Percentiles rank a stretch among this genome's conserved stretches.
Evolutionary conservation across 2,329 filamentous ascomycete genomes (phyloP).

Genomic region (Byssochlamys sp.): DNA sequence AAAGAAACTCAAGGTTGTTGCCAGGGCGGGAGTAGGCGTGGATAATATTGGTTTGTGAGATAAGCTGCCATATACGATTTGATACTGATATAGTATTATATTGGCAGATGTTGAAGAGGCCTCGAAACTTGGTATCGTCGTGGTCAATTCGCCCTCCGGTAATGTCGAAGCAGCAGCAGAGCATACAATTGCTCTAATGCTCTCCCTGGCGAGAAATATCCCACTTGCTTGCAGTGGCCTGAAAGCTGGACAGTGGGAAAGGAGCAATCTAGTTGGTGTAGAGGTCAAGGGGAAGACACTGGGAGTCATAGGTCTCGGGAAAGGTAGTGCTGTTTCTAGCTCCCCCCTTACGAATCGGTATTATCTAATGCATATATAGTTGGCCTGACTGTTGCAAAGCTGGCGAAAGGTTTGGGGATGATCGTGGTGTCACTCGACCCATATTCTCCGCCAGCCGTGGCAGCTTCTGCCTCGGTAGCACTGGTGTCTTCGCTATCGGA

Average conservation of each 20-base stretch:
- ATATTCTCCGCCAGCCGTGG: slow-evolving; percentile 65
- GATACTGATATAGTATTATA: background rate
- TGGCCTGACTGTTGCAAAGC: slow-evolving; percentile 68
- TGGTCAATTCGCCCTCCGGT: slow-evolving; percentile 69
- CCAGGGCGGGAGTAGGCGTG: slow-evolving; percentile 69
- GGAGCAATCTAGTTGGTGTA: slow-evolving; percentile 63
- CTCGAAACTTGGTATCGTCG: slow-evolving; percentile 63
- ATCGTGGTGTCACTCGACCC: slow-evolving; percentile 65
- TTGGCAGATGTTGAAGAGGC: slow-evolving; percentile 55
- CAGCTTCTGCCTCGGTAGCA: slow-evolving; percentile 56
- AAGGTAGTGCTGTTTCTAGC: slow-evolving; percentile 39
- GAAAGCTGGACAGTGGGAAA: slow-evolving; percentile 66
- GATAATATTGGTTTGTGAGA: slow-evolving; percentile 56
- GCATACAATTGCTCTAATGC: slow-evolving; percentile 64
- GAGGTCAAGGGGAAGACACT: slow-evolving; percentile 70
- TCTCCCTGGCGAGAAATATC: slow-evolving; percentile 65
- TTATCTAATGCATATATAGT: slow-evolving; percentile 33
- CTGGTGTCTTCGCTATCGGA: slow-evolving; percentile 50
- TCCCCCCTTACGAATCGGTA: background rate
- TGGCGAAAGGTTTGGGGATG: slow-evolving; percentile 70
- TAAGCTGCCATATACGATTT: background rate
- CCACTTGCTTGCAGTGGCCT: slow-evolving; percentile 59
- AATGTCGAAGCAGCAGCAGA: slow-evolving; percentile 75
- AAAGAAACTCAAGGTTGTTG: slow-evolving; percentile 64
- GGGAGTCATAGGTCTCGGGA: slow-evolving; percentile 69